phyloP scores from a whole-genome alignment of 169 alveolate species.

The Eimeria maxima region DNA sequence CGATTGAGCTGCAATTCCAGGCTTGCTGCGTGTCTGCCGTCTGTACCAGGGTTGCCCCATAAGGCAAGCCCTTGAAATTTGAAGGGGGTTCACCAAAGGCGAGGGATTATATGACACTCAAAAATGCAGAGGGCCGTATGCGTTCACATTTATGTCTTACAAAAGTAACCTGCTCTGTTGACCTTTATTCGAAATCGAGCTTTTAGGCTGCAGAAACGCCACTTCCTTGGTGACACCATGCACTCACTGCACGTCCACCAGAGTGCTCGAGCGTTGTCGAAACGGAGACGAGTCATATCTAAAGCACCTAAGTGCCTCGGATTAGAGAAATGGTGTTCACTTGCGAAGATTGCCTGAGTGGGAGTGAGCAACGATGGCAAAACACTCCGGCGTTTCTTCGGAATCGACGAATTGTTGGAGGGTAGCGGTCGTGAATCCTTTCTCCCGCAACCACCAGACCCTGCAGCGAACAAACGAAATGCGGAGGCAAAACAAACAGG shows the following conservation, averaged over 20 bases:
- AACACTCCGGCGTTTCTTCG: conserved; percentile 74
- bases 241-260: background rate
- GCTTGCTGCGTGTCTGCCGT: background rate
- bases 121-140: background rate
- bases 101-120: background rate
- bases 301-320: background rate
- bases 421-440: conserved; percentile 76
- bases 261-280: background rate
- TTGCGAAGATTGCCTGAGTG: conserved; percentile 1
- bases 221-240: background rate
- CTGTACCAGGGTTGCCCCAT: background rate
- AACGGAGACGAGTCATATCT: background rate
- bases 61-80: background rate
- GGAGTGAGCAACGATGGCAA: conserved; percentile 62
- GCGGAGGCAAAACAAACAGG: background rate
- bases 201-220: conserved; percentile 12
- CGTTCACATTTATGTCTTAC: background rate
- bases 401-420: conserved; percentile 57
- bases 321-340: background rate
- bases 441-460: conserved; percentile 72
- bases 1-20: background rate
- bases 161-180: background rate
- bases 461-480: background rate
- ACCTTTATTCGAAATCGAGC: background rate
- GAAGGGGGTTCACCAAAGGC: background rate